Percentiles rank a stretch among this genome's conserved stretches.
Evolutionary conservation across 116 monocot species (phyloP).

Genomic region (Zostera marina): DNA sequence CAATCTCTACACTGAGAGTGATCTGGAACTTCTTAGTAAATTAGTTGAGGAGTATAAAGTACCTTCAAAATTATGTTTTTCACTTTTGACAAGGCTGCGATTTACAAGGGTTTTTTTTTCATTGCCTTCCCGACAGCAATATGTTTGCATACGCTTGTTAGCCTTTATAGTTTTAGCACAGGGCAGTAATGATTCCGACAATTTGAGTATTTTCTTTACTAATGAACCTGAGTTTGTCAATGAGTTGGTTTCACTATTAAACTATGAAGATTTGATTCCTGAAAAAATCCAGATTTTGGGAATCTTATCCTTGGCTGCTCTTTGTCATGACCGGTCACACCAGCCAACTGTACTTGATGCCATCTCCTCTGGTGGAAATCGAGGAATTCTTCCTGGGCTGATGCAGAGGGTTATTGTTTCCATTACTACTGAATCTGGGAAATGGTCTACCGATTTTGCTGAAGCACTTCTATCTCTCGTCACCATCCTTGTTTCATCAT

Average conservation of each 20-base stretch:
- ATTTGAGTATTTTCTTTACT: conserved; percentile 47
- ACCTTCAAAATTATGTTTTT: conserved; percentile 37
- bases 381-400: conserved; percentile 50
- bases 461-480: conserved; percentile 63
- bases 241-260: conserved; percentile 53
- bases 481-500: conserved; percentile 51
- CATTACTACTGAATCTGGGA: conserved; percentile 31
- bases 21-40: conserved; percentile 37
- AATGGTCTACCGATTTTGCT: conserved; percentile 37
- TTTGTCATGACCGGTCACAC: conserved; percentile 47
- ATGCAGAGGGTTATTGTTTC: conserved; percentile 64
- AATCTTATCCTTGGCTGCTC: conserved; percentile 47
- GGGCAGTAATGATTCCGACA: conserved; percentile 42
- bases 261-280: conserved; percentile 59
- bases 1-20: conserved; percentile 18
- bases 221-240: conserved; percentile 72
- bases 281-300: conserved; percentile 51
- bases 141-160: conserved; percentile 43
- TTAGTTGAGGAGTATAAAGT: conserved; percentile 44
- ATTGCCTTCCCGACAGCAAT: conserved; percentile 36
- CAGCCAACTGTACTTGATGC: conserved; percentile 40
- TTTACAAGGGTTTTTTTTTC: conserved; percentile 66
- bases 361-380: conserved; percentile 51
- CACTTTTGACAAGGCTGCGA: conserved; percentile 56
- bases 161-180: conserved; percentile 66